phyloP scores from a whole-genome alignment of 768 basidiomycete species.

The Xerocomus potaroensis region DNA sequence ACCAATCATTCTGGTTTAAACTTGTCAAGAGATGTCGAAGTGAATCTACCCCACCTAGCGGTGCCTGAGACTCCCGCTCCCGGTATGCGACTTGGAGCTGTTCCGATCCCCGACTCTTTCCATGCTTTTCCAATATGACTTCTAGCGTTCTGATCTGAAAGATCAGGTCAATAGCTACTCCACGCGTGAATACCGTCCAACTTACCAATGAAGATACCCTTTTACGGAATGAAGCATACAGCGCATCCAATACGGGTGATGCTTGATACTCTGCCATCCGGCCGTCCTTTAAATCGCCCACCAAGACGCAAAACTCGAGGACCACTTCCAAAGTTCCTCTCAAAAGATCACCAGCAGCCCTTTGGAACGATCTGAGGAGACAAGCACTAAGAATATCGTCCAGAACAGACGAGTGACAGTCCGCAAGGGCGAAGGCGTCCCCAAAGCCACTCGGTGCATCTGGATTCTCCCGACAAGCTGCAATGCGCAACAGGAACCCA shows the following conservation, averaged over 20 bases:
- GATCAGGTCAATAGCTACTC: conserved; percentile 2
- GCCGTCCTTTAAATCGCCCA: conserved; percentile 54
- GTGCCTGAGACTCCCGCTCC: conserved; percentile 30
- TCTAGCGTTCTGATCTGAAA: conserved; percentile 53
- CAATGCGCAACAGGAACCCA: conserved; percentile 49
- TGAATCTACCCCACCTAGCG: conserved; percentile 50
- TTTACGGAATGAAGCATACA: conserved; percentile 48
- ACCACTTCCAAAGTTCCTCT: conserved; percentile 59
- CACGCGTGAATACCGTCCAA: conserved; percentile 2
- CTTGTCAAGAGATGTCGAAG: conserved; percentile 52
- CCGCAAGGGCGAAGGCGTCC: conserved; percentile 73
- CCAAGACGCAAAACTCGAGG: conserved; percentile 61
- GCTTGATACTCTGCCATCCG: conserved; percentile 63
- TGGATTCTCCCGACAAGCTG: conserved; percentile 25
- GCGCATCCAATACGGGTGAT: conserved; percentile 48
- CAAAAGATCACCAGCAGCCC: conserved; percentile 59
- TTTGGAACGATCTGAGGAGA: conserved; percentile 64
- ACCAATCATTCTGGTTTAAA: conserved; percentile 57
- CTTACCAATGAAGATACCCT: conserved; percentile 60
- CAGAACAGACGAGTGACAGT: conserved; percentile 61
- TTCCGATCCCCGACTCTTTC: conserved; percentile 17
- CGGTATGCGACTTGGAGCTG: conserved; percentile 22
- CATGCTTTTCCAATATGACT: conserved; percentile 50
- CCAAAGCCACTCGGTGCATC: conserved; percentile 36
- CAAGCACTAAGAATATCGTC: conserved; percentile 77